A percentile compares a stretch with the other conserved stretches of the same genome.
phyloP scores from a whole-genome alignment of 129 eudicot species.

The Kitagawia praeruptora region DNA sequence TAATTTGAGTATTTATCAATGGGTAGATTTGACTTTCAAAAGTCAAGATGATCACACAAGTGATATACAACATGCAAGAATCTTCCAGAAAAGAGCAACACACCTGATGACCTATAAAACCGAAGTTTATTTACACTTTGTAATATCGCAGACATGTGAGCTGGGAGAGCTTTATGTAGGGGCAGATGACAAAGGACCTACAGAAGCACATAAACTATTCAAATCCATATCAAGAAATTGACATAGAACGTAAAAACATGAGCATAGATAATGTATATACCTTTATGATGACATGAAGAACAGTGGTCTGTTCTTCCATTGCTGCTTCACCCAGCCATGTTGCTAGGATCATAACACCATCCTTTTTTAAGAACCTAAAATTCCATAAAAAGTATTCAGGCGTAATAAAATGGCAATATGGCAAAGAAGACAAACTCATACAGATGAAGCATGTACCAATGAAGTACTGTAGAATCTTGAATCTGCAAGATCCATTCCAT shows the following conservation, averaged over 20 bases:
- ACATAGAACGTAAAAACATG: not conserved
- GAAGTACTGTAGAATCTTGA: conserved; percentile 49
- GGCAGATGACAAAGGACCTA: conserved; percentile 88
- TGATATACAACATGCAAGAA: not conserved
- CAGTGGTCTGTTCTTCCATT: conserved; percentile 88
- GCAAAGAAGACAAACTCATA: not conserved
- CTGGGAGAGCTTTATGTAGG: conserved; percentile 69
- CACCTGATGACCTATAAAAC: conserved; percentile 80
- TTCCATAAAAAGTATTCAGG: conserved; percentile 1
- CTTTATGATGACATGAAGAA: conserved; percentile 63
- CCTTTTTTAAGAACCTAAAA: conserved; percentile 75
- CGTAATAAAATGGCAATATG: not conserved
- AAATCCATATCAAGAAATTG: conserved; percentile 3
- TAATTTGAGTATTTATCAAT: not conserved
- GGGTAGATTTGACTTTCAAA: not conserved
- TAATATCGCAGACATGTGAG: conserved; percentile 86
- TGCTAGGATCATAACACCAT: conserved; percentile 89
- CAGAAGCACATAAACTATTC: conserved; percentile 13
- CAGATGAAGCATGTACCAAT: conserved; percentile 42
- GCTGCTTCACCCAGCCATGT: conserved; percentile 94
- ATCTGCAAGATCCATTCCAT: conserved; percentile 87
- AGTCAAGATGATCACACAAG: not conserved
- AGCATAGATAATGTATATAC: conserved; percentile 22
- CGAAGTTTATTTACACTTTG: conserved; percentile 86
- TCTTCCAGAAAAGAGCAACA: conserved; percentile 25